Evolutionary conservation across 768 basidiomycete genomes (phyloP), one percentile per base, ranked within the genome.

Genomic region (Auriscalpium orientale): DNA sequence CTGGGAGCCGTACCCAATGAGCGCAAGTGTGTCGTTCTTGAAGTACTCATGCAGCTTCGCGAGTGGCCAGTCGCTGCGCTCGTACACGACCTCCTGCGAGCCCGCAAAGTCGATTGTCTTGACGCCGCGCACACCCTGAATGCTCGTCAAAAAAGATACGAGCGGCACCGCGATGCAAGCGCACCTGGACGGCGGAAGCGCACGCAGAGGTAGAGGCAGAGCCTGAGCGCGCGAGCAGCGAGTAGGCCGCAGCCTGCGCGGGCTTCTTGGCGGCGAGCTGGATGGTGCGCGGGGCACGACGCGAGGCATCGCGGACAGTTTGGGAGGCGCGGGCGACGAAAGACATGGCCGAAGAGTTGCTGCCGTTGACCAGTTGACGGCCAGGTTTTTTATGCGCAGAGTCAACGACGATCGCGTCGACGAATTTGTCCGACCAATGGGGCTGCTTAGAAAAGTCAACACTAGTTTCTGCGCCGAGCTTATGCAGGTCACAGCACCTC

Each of bases 41-140:
- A 99, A 97, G 82, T 95, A 99, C 72, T 98, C 94, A 72, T 98
- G 95, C 69, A 99, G 86, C 77, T 91, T 98, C 59, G 92, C 85
- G 59, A 95, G 76, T 36, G 97, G 97, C 97, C 97, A 99, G 82
- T 99, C 97, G 64, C 81, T 82, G 61, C 91, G 91, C 77, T 98
- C 95, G 68, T 95, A 98, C 47, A 98, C 91, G 60, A 82, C 81
- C 76, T 98, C 94, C 68, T 93, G 82, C 57, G 87, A 86, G 65
- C 94, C 95, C 53, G 95, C 94, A 74, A 98, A 97, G 79, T 95
- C 88, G 66, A 98, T 89, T 51, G 93, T 94, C 78, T 98, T 95
- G 64, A 97, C 67, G 56, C 94, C 93, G 66, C 94, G 91, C 60
- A 71, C 71, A 40, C 79, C 76, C 80, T 86, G 21, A 28, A 47